Conservation (phyloP, 2,329 filamentous ascomycete species). For the Hymenoscyphus fructigenus region DNA sequence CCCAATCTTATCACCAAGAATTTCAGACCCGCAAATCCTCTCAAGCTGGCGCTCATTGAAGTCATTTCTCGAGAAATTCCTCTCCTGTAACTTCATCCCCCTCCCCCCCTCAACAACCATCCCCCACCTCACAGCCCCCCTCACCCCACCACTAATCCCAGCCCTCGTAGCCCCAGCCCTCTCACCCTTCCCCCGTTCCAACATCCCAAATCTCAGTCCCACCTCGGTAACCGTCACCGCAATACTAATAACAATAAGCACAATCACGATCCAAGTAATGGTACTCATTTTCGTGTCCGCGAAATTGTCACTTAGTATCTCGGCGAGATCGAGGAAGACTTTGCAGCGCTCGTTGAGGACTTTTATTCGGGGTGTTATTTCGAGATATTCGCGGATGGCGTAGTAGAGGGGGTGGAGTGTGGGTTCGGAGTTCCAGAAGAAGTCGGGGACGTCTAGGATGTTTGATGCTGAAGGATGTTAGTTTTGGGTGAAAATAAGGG, state of each 20-base stretch:
- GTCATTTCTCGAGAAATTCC: slow-evolving; percentile 33
- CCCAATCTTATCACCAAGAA: slow-evolving; percentile 27
- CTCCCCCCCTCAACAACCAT: neutral
- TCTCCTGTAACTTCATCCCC: neutral
- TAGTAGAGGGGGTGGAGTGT: slow-evolving; percentile 92
- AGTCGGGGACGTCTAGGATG: slow-evolving; percentile 92
- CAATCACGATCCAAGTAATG: slow-evolving; percentile 98
- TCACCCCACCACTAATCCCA: neutral
- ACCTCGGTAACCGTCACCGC: slow-evolving; percentile 90
- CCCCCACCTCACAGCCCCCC: slow-evolving; percentile 5
- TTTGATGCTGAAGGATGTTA: slow-evolving; percentile 68
- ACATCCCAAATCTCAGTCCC: slow-evolving; percentile 76
- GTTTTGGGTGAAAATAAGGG: neutral
- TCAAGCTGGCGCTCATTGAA: slow-evolving; percentile 31
- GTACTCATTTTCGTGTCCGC: slow-evolving; percentile 92
- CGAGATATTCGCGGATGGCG: slow-evolving; percentile 93
- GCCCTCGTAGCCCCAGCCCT: slow-evolving; percentile 1
- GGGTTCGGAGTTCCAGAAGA: slow-evolving; percentile 98
- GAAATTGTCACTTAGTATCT: slow-evolving; percentile 89
- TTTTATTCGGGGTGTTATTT: slow-evolving; percentile 93
- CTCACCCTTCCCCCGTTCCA: slow-evolving; percentile 43
- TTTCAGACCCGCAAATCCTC: slow-evolving; percentile 34
- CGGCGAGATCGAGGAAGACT: slow-evolving; percentile 93
- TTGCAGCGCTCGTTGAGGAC: slow-evolving; percentile 96
- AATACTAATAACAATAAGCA: slow-evolving; percentile 88